Percentiles rank a stretch among this genome's conserved stretches.
Evolutionary conservation across 768 basidiomycete genomes (phyloP).

Genomic region (Hemileccinum impolitum): DNA sequence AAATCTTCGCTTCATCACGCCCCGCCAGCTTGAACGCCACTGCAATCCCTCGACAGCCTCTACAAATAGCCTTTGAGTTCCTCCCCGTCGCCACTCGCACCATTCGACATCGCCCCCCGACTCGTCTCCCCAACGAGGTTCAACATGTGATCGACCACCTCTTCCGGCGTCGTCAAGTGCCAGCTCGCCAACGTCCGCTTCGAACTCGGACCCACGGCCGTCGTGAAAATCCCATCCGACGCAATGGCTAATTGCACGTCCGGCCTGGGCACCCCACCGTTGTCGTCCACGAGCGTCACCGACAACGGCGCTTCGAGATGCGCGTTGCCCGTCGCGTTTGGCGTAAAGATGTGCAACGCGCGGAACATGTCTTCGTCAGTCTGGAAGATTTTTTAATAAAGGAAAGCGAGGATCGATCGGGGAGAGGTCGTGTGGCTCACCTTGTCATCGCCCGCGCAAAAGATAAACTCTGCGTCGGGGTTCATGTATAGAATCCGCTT

Average conservation of each 20-base stretch:
- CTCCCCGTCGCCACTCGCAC: not conserved
- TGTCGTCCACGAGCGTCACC: conserved; percentile 35
- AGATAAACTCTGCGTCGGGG: conserved; percentile 92
- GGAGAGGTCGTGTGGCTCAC: conserved; percentile 30
- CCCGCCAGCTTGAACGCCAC: too few species aligned
- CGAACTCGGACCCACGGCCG: conserved; percentile 85
- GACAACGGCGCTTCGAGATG: conserved; percentile 58
- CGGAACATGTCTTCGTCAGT: conserved; percentile 99
- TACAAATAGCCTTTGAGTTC: conserved; percentile 20
- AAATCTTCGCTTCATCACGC: too few species aligned
- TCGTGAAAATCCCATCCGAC: conserved; percentile 80
- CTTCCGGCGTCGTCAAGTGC: conserved; percentile 88
- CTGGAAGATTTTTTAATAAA: conserved; percentile 39
- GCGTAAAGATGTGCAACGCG: conserved; percentile 63
- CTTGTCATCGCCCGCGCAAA: conserved; percentile 99
- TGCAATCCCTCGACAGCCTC: too few species aligned
- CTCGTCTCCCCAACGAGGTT: conserved; percentile 46
- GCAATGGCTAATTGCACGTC: conserved; percentile 60
- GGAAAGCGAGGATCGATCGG: too few species aligned
- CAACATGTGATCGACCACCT: conserved; percentile 80
- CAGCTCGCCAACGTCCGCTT: conserved; percentile 89
- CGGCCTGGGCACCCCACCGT: conserved; percentile 27
- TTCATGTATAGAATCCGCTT: conserved; percentile 90
- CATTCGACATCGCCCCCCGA: not conserved
- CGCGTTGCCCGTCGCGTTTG: conserved; percentile 34